Percentiles rank a stretch among this genome's conserved stretches.
Evolutionary conservation across 2,329 filamentous ascomycete genomes (phyloP).

Genomic region (Nemania serpens): DNA sequence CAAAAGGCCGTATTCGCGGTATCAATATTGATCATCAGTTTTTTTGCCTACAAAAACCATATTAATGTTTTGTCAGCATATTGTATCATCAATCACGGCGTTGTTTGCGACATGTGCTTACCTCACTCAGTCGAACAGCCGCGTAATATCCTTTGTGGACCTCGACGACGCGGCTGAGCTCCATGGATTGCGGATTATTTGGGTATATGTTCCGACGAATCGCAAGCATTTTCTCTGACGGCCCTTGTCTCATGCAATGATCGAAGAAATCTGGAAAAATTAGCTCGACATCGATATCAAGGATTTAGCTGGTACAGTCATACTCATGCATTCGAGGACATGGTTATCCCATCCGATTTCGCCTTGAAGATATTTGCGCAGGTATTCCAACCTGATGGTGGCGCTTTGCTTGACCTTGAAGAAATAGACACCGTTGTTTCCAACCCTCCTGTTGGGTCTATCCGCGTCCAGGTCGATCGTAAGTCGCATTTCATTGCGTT

Average conservation of each 20-base stretch:
- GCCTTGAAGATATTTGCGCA: constrained; percentile 69
- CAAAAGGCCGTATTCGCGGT: constrained; percentile 93
- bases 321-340: constrained; percentile 78
- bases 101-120: constrained; percentile 35
- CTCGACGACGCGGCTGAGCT: constrained; percentile 70
- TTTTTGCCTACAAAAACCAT: constrained; percentile 48
- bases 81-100: too few relatives aligned
- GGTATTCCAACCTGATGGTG: constrained; percentile 67
- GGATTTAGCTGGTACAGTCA: constrained; percentile 34
- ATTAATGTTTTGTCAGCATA: background rate
- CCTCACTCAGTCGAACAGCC: constrained; percentile 76
- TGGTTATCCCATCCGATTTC: constrained; percentile 64
- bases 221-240: constrained; percentile 66
- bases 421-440: constrained; percentile 52
- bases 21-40: constrained; percentile 84
- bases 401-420: constrained; percentile 68
- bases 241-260: constrained; percentile 82
- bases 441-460: constrained; percentile 35
- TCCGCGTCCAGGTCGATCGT: constrained; percentile 70
- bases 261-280: constrained; percentile 74
- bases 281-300: background rate
- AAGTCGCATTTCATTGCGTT: constrained; percentile 58
- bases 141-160: constrained; percentile 90
- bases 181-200: constrained; percentile 50
- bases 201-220: constrained; percentile 87